phyloP scores from a whole-genome alignment of 805 yeast genomes.

The Cyberlindnera bimundalis region DNA sequence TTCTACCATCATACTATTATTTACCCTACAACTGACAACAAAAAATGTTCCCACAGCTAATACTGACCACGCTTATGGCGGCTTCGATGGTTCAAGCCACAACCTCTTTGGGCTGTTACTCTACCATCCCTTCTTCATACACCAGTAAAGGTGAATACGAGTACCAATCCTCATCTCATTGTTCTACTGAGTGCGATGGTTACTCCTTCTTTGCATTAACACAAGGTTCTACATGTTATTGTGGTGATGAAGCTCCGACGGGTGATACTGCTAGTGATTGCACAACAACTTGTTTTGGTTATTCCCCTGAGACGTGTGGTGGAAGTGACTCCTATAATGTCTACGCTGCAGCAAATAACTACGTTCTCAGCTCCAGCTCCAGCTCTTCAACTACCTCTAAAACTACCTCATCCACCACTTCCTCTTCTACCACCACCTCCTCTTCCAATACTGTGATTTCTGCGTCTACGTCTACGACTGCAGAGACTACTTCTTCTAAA shows the following conservation, averaged over 20 bases:
- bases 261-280: constrained; percentile 36
- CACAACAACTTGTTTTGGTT: constrained; percentile 52
- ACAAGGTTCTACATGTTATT: constrained; percentile 51
- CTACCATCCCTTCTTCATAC: constrained; percentile 22
- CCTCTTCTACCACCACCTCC: constrained; percentile 1
- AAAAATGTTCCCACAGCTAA: constrained; percentile 1
- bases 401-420: neutral
- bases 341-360: constrained; percentile 24
- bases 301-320: constrained; percentile 58
- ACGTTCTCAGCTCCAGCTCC: constrained; percentile 3
- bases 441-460: neutral
- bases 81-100: neutral
- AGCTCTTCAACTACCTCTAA: constrained; percentile 3
- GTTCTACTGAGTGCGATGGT: constrained; percentile 42
- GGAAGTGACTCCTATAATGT: constrained; percentile 48
- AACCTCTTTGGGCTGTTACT: constrained; percentile 20
- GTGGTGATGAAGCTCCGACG: constrained; percentile 48
- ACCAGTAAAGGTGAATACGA: constrained; percentile 34
- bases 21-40: neutral
- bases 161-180: constrained; percentile 50
- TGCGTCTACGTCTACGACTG: constrained; percentile 18
- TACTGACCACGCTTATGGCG: constrained; percentile 2
- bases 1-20: neutral
- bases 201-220: constrained; percentile 43
- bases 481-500: constrained; percentile 9